phyloP scores from a whole-genome alignment of 2,329 filamentous ascomycete genomes.

The Pseudonectria foliicola region DNA sequence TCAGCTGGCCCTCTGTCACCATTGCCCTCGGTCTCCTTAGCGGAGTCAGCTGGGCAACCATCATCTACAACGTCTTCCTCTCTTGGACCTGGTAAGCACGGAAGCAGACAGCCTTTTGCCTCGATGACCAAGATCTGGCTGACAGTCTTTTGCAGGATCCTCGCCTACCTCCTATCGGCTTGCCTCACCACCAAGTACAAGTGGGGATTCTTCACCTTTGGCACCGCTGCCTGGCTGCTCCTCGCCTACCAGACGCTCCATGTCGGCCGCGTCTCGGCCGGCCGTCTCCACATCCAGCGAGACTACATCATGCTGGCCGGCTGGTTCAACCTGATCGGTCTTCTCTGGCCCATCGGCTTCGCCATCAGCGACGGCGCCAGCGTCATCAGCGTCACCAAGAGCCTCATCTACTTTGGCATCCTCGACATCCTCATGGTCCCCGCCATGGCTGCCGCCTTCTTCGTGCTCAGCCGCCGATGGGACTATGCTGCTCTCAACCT shows the following conservation, averaged over 20 bases:
- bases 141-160: constrained; percentile 20
- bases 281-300: constrained; percentile 33
- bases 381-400: constrained; percentile 36
- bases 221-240: constrained; percentile 38
- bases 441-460: constrained; percentile 33
- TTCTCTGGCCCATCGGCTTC: constrained; percentile 48
- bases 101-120: not conserved
- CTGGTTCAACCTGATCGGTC: constrained; percentile 46
- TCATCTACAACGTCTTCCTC: constrained; percentile 42
- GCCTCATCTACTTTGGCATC: constrained; percentile 46
- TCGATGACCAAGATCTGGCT: too few relatives aligned
- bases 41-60: constrained; percentile 49
- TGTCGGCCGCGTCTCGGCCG: constrained; percentile 30
- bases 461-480: constrained; percentile 41
- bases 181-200: constrained; percentile 45
- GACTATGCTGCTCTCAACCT: constrained; percentile 45
- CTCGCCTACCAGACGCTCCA: constrained; percentile 35
- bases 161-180: constrained; percentile 42
- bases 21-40: constrained; percentile 43
- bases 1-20: constrained; percentile 39
- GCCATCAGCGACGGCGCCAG: constrained; percentile 46
- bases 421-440: constrained; percentile 43
- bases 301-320: constrained; percentile 40
- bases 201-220: constrained; percentile 52
- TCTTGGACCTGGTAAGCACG: constrained; percentile 39